Percentiles rank a stretch among this genome's conserved stretches.
Conservation (phyloP, 2,329 filamentous ascomycete genomes). For the Thielaviopsis punctulata region DNA sequence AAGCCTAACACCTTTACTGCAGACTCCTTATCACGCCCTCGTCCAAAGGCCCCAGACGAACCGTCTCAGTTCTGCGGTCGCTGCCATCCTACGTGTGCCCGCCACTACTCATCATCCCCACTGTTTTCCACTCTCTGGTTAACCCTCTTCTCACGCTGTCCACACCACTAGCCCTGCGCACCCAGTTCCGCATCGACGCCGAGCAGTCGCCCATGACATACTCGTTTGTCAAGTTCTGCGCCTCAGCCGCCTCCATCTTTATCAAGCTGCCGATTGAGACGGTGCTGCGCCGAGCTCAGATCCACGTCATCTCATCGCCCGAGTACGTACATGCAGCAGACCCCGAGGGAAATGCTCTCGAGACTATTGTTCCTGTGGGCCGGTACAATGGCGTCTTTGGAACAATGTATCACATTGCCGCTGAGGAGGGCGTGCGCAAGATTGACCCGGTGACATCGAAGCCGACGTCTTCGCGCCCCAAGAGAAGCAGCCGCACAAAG, state of each 20-base stretch:
- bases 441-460: conserved; percentile 17
- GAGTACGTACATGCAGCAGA: conserved; percentile 33
- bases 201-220: conserved; percentile 67
- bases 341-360: conserved; percentile 27
- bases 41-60: conserved; percentile 56
- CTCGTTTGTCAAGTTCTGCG: conserved; percentile 64
- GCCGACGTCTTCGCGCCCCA: neutral
- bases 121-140: conserved; percentile 67
- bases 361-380: conserved; percentile 66
- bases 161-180: conserved; percentile 69
- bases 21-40: conserved; percentile 71
- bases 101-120: conserved; percentile 58
- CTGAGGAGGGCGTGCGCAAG: conserved; percentile 57
- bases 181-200: conserved; percentile 70
- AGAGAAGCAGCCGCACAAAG: conserved; percentile 8
- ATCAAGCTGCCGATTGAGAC: conserved; percentile 84
- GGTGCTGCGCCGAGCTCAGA: conserved; percentile 74
- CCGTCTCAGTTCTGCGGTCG: conserved; percentile 58
- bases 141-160: conserved; percentile 70
- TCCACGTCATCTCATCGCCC: conserved; percentile 46
- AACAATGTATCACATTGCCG: conserved; percentile 74
- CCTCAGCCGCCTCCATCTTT: conserved; percentile 64
- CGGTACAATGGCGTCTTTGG: conserved; percentile 75
- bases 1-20: no score
- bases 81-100: conserved; percentile 65